Evolutionary conservation across 179 eudicot genomes (phyloP).

Genomic region (Spergularia azorica): DNA sequence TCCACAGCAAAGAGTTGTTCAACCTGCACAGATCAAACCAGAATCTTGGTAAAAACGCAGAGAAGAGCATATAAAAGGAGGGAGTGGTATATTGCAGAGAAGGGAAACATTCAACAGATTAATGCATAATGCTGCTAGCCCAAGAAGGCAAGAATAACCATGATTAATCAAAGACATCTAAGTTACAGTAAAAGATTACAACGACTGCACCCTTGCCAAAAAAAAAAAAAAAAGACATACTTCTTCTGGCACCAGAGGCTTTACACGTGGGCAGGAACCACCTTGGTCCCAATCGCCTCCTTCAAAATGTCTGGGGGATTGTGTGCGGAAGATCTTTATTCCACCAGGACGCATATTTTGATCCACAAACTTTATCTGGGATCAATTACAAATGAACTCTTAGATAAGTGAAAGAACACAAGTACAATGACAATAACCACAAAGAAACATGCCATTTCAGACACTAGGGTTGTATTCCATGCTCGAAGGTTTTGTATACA

Average conservation of each 20-base stretch:
- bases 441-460: not conserved
- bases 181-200: too few species aligned
- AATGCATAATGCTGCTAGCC: not conserved
- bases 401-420: not conserved
- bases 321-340: conserved; percentile 63
- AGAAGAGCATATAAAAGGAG: not conserved
- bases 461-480: not conserved
- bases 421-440: not conserved
- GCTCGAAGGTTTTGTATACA: too few species aligned
- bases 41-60: not conserved
- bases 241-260: conserved; percentile 58
- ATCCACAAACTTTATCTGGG: conserved; percentile 62
- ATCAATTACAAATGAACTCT: conserved; percentile 9
- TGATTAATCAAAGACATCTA: not conserved
- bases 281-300: conserved; percentile 96
- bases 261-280: conserved; percentile 71
- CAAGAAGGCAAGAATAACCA: not conserved
- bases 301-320: conserved; percentile 95
- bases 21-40: conserved; percentile 42
- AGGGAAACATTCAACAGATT: not conserved
- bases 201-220: too few species aligned
- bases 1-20: conserved; percentile 60
- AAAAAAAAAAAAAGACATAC: conserved; percentile 34
- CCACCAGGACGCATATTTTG: conserved; percentile 50
- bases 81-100: not conserved